These are phyloP conservation scores for Leccinum idahoense DNA, from an alignment of 1,284 basidiomycete species.

Conservation along the genomic window DNA sequence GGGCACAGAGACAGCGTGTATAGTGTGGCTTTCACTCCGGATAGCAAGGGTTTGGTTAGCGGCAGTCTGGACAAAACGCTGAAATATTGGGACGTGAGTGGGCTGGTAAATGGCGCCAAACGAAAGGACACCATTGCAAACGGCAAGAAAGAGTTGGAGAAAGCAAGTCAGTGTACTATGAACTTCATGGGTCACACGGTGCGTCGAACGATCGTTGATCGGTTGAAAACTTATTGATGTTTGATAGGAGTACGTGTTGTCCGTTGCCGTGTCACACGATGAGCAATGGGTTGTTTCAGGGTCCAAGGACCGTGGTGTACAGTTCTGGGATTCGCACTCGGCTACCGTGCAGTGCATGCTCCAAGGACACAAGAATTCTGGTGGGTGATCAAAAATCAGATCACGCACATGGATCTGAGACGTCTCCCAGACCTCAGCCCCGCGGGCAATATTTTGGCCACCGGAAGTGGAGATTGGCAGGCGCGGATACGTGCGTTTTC, in stretches of 20 bases:
- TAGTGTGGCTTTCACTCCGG: slow-evolving; percentile 84
- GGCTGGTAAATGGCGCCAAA: slow-evolving; percentile 36
- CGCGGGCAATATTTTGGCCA: slow-evolving; percentile 71
- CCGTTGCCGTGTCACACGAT: slow-evolving; percentile 79
- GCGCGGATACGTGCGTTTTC: slow-evolving; percentile 67
- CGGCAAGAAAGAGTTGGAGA: slow-evolving; percentile 31
- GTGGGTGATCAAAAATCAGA: slow-evolving; percentile 27
- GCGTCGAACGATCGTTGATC: slow-evolving; percentile 17
- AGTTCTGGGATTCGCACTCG: slow-evolving; percentile 80
- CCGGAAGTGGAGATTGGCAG: slow-evolving; percentile 84
- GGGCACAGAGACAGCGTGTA: slow-evolving; percentile 86
- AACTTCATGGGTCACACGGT: slow-evolving; percentile 86
- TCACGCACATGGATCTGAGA: slow-evolving; percentile 12
- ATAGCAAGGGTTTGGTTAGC: slow-evolving; percentile 74
- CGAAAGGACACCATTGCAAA: slow-evolving; percentile 40
- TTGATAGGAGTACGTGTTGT: slow-evolving; percentile 69
- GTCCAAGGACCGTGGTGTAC: slow-evolving; percentile 85
- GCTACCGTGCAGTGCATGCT: slow-evolving; percentile 79
- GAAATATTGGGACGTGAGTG: slow-evolving; percentile 80
- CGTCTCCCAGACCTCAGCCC: slow-evolving; percentile 60
- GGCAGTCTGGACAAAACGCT: slow-evolving; percentile 85
- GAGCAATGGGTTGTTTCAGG: slow-evolving; percentile 87
- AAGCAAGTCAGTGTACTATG: slow-evolving; percentile 56
- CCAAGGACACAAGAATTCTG: slow-evolving; percentile 87
- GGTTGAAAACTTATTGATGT: slow-evolving; percentile 3